Conservation (phyloP, 106 monocot genomes). For the Phalaenopsis aphrodite region DNA sequence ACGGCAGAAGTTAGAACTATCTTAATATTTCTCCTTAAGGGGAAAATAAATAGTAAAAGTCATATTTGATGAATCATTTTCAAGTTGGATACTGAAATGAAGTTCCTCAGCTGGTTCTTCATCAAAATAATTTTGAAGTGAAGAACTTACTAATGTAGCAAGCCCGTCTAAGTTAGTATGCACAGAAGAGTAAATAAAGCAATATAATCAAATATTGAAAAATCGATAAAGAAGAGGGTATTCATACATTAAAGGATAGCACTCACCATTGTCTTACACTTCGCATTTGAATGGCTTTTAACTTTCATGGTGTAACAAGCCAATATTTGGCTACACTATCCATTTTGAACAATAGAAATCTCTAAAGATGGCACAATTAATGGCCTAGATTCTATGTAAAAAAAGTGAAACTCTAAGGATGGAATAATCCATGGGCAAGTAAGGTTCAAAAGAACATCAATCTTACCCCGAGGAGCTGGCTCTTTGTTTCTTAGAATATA, state of each 20-base stretch:
- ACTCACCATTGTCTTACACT: not conserved
- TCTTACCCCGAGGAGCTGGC: too few relatives aligned
- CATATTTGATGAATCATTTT: not conserved
- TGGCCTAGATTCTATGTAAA: too few relatives aligned
- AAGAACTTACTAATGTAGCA: not conserved
- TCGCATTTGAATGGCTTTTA: not conserved
- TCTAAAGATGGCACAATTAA: not conserved
- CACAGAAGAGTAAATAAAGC: not conserved
- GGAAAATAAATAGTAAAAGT: not conserved
- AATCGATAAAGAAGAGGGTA: not conserved
- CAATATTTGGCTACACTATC: not conserved
- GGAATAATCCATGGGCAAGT: too few relatives aligned
- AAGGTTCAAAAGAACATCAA: too few relatives aligned
- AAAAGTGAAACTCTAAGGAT: too few relatives aligned
- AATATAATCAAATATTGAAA: not conserved
- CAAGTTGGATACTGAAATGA: not conserved
- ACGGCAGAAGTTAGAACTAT: not conserved
- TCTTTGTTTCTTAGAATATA: too few relatives aligned
- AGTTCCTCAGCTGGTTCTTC: not conserved
- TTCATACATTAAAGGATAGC: not conserved
- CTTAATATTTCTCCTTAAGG: not conserved
- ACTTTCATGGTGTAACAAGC: not conserved
- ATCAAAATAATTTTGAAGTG: not conserved
- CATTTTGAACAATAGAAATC: not conserved
- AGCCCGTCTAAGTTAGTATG: not conserved